Conservation (phyloP, 768 basidiomycete genomes). For the Podaxis rugospora region DNA sequence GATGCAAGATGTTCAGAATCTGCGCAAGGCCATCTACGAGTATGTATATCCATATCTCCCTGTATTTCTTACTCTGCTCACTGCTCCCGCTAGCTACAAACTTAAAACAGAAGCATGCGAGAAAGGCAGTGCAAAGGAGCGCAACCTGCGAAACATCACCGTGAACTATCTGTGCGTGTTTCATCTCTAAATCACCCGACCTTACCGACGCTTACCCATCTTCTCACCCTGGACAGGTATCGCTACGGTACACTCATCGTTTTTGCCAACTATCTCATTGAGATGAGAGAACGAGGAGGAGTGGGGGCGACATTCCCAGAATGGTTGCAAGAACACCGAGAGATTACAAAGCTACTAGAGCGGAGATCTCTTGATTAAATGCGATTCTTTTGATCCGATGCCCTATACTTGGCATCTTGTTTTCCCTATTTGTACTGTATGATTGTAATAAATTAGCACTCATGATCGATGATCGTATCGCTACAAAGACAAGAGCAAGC, state of each 20-base stretch:
- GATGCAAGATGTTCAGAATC: slow-evolving; percentile 96
- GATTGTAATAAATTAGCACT: background rate
- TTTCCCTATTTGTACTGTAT: slow-evolving; percentile 4
- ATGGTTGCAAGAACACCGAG: slow-evolving; percentile 81
- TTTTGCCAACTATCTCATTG: slow-evolving; percentile 92
- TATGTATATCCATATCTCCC: slow-evolving; percentile 33
- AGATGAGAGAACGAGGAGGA: slow-evolving; percentile 39
- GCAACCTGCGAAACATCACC: slow-evolving; percentile 67
- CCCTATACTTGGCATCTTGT: background rate
- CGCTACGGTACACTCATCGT: slow-evolving; percentile 91
- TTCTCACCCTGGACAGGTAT: slow-evolving; percentile 43
- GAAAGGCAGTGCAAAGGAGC: slow-evolving; percentile 73
- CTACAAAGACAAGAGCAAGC: background rate
- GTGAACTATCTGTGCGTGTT: slow-evolving; percentile 79
- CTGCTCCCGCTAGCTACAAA: slow-evolving; percentile 62
- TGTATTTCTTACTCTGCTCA: background rate
- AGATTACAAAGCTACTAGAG: slow-evolving; percentile 72
- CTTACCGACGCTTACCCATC: background rate
- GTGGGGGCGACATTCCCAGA: slow-evolving; percentile 59
- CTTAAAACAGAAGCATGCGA: slow-evolving; percentile 83
- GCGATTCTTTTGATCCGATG: background rate
- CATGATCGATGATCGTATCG: background rate
- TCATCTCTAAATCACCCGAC: background rate
- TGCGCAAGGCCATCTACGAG: slow-evolving; percentile 94
- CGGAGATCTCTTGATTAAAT: slow-evolving; percentile 64